A percentile compares a stretch with the other conserved stretches of the same genome.
These are phyloP conservation scores for Protomyces lactucae-debilis DNA, from an alignment of 1,139 yeast genomes.

Conservation along the genomic window DNA sequence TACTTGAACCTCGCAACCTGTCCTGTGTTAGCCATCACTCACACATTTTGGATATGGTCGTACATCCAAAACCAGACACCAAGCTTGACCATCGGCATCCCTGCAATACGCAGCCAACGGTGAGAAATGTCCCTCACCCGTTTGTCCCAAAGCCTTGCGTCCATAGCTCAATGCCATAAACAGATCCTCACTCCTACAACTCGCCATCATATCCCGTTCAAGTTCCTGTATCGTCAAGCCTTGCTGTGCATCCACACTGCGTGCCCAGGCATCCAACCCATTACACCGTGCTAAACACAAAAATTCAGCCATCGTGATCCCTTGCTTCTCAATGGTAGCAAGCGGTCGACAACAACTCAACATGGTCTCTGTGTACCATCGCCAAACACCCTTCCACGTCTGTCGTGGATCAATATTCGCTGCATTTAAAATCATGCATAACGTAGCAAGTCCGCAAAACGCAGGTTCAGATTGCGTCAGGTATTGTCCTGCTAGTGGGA, in stretches of 20 bases:
- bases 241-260: background rate
- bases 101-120: constrained; percentile 11
- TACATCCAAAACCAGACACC: constrained; percentile 7
- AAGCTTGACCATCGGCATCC: background rate
- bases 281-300: constrained; percentile 16
- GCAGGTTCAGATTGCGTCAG: constrained; percentile 24
- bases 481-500: constrained; percentile 17
- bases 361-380: constrained; percentile 22
- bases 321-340: background rate
- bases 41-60: background rate
- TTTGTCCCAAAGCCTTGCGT: constrained; percentile 12
- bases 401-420: constrained; percentile 12
- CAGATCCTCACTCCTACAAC: background rate
- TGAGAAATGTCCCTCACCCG: constrained; percentile 23
- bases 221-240: constrained; percentile 2
- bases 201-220: background rate
- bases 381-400: constrained; percentile 24
- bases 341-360: constrained; percentile 20
- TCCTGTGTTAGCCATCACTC: background rate
- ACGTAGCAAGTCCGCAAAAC: constrained; percentile 24
- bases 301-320: constrained; percentile 22
- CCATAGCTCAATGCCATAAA: constrained; percentile 15
- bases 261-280: constrained; percentile 3
- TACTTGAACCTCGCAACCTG: constrained; percentile 20
- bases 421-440: constrained; percentile 20